Evolutionary conservation across 2,329 filamentous ascomycete species (phyloP), one percentile per base, ranked within the genome.

Genomic region (Massarina eburnea): DNA sequence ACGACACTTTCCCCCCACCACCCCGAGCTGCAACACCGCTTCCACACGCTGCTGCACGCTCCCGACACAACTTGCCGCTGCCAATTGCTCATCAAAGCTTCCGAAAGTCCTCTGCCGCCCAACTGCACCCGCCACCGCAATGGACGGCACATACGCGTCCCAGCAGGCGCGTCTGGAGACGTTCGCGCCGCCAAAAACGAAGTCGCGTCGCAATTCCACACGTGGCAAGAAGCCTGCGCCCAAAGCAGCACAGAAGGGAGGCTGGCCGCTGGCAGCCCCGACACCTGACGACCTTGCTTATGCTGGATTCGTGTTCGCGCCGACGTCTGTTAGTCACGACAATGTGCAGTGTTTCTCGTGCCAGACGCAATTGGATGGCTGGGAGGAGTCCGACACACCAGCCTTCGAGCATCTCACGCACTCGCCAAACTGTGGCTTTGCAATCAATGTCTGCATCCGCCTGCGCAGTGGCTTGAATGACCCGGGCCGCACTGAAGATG

Each of bases 261-360:
- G 68, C 67, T 99, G 94, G 94, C 91, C 92, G 18, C 89, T 96
- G 68, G 78, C 81, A 52, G 78, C 73, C 21, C 82, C 89, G 1
- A 76, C 82, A 1, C 78, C 85, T 10, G 78, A 82, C 55, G 81
- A 86, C 88, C 85, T 99, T 60, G 92, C 94, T 4, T 84, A 82
- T 63, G 92, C 94, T 45, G 94, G 94, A 29, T 96, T 99, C 74
- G 94, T 86, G 73, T 97, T 89, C 73, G 82, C 85, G 49, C 92
- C 94, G 2, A 83, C 81, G 12, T 77, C 82, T 41, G 80, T 82
- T 37, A 88, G 84, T 62, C 85, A 85, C 29, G 94, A 99, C 70
- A 97, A 97, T 69, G 89, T 89, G 38, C 81, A 83, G 57, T 99
- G 94, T 70, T 97, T 95, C 70, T 78, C 91, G 29, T 99, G 94